Evolutionary conservation across 2,329 filamentous ascomycete species (phyloP).

Genomic region (Ambrosiella beaveri): DNA sequence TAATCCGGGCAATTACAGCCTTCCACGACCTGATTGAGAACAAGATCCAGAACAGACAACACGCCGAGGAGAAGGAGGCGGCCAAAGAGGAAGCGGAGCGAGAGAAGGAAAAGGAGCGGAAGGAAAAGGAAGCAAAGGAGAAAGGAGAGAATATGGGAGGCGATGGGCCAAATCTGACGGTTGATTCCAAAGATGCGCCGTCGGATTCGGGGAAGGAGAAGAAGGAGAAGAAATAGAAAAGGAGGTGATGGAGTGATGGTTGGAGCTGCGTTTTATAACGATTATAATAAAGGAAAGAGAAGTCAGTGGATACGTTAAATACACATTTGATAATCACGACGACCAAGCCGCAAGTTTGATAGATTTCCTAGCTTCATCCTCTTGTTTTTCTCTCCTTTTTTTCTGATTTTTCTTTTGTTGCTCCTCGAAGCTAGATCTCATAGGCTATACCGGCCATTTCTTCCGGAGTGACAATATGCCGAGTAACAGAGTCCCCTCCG

Average conservation of each 20-base stretch:
- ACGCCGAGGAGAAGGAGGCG: constrained; percentile 86
- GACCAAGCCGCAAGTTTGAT: neutral
- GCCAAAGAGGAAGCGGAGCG: constrained; percentile 52
- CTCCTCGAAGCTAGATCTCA: constrained; percentile 19
- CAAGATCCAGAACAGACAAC: constrained; percentile 97
- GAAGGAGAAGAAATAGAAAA: constrained; percentile 31
- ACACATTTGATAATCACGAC: neutral
- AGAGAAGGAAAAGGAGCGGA: constrained; percentile 20
- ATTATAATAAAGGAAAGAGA: neutral
- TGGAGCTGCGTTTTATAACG: neutral
- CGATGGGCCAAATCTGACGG: constrained; percentile 7
- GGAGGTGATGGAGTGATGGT: neutral
- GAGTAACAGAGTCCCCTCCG: constrained; percentile 24
- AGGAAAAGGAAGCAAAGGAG: neutral
- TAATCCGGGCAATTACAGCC: constrained; percentile 93
- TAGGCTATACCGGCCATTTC: constrained; percentile 57
- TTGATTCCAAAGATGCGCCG: constrained; percentile 29
- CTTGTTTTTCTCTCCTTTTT: neutral
- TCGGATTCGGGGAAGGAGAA: constrained; percentile 33
- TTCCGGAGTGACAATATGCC: constrained; percentile 36
- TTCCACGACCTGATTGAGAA: constrained; percentile 99
- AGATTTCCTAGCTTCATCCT: neutral
- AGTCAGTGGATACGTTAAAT: neutral
- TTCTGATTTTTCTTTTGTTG: neutral
- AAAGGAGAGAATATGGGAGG: neutral